Conservation (phyloP, 306 rosid genomes). For the Inga laurina region DNA sequence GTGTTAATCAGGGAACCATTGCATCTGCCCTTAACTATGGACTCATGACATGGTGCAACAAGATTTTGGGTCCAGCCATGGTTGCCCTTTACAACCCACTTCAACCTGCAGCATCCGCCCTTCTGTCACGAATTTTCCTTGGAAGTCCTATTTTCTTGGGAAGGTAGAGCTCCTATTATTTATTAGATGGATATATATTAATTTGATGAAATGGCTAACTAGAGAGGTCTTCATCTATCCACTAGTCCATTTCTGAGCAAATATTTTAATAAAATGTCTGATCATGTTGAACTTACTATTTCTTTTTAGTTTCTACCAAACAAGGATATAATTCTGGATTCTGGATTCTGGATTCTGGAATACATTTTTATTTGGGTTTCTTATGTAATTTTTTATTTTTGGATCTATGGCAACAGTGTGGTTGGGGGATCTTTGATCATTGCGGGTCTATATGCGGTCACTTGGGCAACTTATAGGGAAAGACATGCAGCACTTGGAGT, state of each 20-base stretch:
- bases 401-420: slow-evolving; percentile 56
- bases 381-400: slow-evolving; percentile 30
- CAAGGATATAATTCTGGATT: slow-evolving; percentile 12
- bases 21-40: slow-evolving; percentile 98
- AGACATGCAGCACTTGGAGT: slow-evolving; percentile 54
- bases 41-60: slow-evolving; percentile 91
- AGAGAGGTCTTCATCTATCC: neutral
- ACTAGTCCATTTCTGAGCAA: slow-evolving; percentile 1
- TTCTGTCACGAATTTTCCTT: slow-evolving; percentile 81
- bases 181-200: slow-evolving; percentile 6
- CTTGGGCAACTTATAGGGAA: slow-evolving; percentile 87
- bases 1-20: slow-evolving; percentile 65
- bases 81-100: slow-evolving; percentile 97
- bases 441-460: slow-evolving; percentile 80
- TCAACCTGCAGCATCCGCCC: slow-evolving; percentile 89
- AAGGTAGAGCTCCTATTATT: slow-evolving; percentile 62
- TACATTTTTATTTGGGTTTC: slow-evolving; percentile 25
- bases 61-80: slow-evolving; percentile 92
- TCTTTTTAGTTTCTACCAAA: slow-evolving; percentile 6
- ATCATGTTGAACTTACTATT: neutral
- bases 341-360: slow-evolving; percentile 12
- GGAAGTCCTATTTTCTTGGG: slow-evolving; percentile 95
- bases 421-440: slow-evolving; percentile 79
- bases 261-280: neutral
- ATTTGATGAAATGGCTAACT: neutral